These are phyloP conservation scores for Phytophthora colocasiae DNA, from an alignment of 352 stramenopile species.

Conservation along the genomic window DNA sequence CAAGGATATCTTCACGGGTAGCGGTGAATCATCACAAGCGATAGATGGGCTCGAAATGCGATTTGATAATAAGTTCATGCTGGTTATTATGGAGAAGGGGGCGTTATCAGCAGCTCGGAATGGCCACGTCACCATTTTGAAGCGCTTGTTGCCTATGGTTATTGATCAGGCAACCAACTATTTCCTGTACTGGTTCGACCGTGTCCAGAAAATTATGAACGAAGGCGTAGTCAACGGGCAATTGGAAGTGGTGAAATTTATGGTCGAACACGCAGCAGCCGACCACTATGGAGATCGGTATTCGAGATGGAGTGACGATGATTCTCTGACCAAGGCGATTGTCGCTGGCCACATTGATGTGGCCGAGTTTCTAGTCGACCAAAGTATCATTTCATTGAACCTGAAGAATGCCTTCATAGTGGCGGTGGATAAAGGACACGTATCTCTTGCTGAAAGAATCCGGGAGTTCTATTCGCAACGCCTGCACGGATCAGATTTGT, in stretches of 20 bases:
- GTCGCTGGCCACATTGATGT: not conserved
- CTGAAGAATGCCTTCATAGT: not conserved
- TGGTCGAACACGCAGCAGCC: not conserved
- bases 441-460: slow-evolving; percentile 1
- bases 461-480: not conserved
- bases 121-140: slow-evolving; percentile 3
- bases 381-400: not conserved
- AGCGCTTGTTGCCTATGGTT: not conserved
- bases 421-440: slow-evolving; percentile 2
- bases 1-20: not conserved
- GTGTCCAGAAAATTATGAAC: not conserved
- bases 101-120: slow-evolving; percentile 4
- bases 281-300: not conserved
- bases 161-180: not conserved
- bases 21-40: not conserved
- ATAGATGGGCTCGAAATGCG: not conserved
- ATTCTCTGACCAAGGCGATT: not conserved
- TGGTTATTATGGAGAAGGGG: not conserved
- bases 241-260: slow-evolving; percentile 1
- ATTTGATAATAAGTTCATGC: not conserved
- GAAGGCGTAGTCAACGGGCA: not conserved
- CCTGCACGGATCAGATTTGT: not conserved
- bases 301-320: not conserved
- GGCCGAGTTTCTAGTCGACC: not conserved
- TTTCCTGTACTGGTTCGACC: not conserved